A percentile compares a stretch with the other conserved stretches of the same genome.
These are phyloP conservation scores for Phaffomyces opuntiae DNA, from an alignment of 805 yeast species.

Conservation along the genomic window DNA sequence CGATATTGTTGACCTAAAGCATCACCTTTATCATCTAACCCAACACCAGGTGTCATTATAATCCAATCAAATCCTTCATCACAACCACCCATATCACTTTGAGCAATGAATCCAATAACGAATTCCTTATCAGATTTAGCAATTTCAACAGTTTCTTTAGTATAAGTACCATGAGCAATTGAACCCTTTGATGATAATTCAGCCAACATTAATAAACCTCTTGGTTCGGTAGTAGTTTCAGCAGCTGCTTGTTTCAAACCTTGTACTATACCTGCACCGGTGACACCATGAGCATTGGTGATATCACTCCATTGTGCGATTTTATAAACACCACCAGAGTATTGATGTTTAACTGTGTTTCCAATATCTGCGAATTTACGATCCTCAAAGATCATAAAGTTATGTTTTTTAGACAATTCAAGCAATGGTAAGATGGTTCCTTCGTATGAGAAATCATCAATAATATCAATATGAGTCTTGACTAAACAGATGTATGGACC, in stretches of 20 bases:
- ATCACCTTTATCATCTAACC: constrained; percentile 95
- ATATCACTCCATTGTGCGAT: constrained; percentile 95
- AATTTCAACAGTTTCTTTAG: constrained; percentile 80
- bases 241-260: constrained; percentile 78
- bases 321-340: constrained; percentile 80
- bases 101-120: constrained; percentile 96
- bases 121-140: constrained; percentile 83
- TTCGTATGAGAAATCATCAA: constrained; percentile 82
- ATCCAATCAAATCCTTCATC: constrained; percentile 92
- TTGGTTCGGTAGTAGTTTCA: constrained; percentile 63
- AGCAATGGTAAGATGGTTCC: constrained; percentile 71
- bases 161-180: constrained; percentile 87
- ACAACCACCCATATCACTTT: constrained; percentile 74
- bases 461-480: constrained; percentile 91
- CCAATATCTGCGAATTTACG: constrained; percentile 98
- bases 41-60: constrained; percentile 97
- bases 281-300: constrained; percentile 95
- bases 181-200: constrained; percentile 93
- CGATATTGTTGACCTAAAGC: constrained; percentile 94
- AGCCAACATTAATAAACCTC: constrained; percentile 92
- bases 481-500: constrained; percentile 91
- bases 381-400: constrained; percentile 91
- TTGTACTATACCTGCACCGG: constrained; percentile 87
- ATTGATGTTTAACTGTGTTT: constrained; percentile 91
- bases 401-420: constrained; percentile 68